Evolutionary conservation across 2,329 filamentous ascomycete species (phyloP), one percentile per base, ranked within the genome.

Genomic region (Fusarium sp.): DNA sequence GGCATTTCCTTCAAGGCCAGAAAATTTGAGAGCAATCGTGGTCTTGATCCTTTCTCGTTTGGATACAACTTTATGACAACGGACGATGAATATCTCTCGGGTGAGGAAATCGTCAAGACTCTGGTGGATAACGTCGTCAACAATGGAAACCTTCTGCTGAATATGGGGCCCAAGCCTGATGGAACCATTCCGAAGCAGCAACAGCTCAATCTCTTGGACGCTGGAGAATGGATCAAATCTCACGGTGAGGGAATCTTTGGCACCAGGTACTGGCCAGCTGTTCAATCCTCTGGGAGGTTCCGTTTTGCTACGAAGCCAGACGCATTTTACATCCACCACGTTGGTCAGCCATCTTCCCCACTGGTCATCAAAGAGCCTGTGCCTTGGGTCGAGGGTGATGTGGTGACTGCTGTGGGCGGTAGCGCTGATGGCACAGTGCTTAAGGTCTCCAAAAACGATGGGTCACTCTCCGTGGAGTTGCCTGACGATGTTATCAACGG

Each of bases 391-490:
- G n/a, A 49, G n/a, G 46, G 46, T 1, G 46, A 49, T 10, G 8
- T 10, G 8, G 29, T 49, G 5, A 49, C 46, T 49, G n/a, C n/a
- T 23, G 16, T 49, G 4, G 29, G 29, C 3, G 29, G 46, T 10
- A 35, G 14, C 21, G 19, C 29, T 12, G 10, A 49, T 33, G 46
- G 46, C 7, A 49, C 46, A 33, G n/a, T 10, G 5, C 27, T 49
- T n/a, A 8, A 33, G 7, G 27, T 10, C 5, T 3, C 27, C 21
- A 19, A 2, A 4, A 7, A 7, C 0, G 15, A 49, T 23, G 46
- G 29, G 1, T 27, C 21, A 2, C 10, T 49, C 6, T 29, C 16
- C 10, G 46, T 33, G 10, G 5, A 49, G 7, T 12, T 49, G 29
- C 27, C 46, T 0, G 21, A 49, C 8, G 10, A 23, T 1, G 29